phyloP scores from a whole-genome alignment of 345 rosid species.

The Citrus medica region DNA sequence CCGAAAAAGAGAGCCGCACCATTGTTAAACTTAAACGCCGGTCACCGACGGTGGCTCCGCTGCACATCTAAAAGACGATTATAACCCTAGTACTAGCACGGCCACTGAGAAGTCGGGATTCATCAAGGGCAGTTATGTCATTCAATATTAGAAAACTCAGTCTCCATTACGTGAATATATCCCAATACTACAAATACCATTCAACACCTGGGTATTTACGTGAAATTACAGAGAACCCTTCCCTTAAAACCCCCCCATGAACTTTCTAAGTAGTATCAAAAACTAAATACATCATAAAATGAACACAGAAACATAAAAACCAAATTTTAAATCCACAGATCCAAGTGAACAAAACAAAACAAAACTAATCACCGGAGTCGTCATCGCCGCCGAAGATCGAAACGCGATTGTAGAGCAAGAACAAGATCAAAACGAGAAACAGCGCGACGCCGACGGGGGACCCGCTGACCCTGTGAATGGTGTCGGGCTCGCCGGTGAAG shows the following conservation, averaged over 20 bases:
- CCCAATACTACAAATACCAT: neutral
- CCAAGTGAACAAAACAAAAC: neutral
- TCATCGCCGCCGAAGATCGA: slow-evolving; percentile 82
- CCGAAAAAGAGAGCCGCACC: neutral
- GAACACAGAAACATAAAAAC: neutral
- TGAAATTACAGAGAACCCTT: neutral
- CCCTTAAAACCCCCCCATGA: neutral
- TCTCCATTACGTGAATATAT: neutral
- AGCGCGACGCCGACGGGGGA: slow-evolving; percentile 77
- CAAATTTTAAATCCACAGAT: neutral
- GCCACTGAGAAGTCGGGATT: neutral
- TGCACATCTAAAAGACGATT: neutral
- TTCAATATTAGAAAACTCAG: neutral
- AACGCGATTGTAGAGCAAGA: slow-evolving; percentile 64
- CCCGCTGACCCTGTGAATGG: slow-evolving; percentile 69
- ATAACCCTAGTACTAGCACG: neutral
- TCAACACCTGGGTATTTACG: neutral
- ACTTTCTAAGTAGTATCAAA: neutral
- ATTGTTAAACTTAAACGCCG: neutral
- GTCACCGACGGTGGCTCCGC: neutral
- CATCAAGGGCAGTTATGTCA: neutral
- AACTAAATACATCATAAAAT: neutral
- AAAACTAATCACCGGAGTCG: slow-evolving; percentile 43
- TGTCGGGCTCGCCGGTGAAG: slow-evolving; percentile 63
- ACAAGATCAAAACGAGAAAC: slow-evolving; percentile 52